These are phyloP conservation scores for Rhytidhysteron rufulum DNA, from an alignment of 2,329 filamentous ascomycete species.

Conservation along the genomic window DNA sequence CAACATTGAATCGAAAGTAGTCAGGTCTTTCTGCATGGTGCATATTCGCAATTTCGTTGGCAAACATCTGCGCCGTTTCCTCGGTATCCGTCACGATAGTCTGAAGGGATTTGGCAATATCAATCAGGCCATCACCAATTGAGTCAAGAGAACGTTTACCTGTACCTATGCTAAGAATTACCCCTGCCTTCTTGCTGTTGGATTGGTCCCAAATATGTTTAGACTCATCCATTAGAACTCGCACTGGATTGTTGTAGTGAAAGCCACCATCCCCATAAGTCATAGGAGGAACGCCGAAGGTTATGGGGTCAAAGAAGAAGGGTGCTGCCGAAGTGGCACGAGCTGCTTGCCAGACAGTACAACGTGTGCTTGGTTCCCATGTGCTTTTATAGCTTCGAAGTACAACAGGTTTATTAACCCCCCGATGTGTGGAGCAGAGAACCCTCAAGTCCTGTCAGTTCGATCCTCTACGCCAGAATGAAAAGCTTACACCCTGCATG, in stretches of 20 bases:
- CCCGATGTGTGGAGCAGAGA: neutral
- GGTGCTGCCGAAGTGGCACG: conserved; percentile 21
- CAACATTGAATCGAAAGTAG: neutral
- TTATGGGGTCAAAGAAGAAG: conserved; percentile 18
- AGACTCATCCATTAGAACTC: neutral
- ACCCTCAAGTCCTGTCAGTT: no score
- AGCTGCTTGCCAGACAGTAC: conserved; percentile 17
- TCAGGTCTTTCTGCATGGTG: neutral
- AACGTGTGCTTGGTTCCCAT: neutral
- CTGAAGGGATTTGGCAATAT: neutral
- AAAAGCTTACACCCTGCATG: no score
- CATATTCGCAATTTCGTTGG: neutral
- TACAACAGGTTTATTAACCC: neutral
- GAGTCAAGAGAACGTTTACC: neutral
- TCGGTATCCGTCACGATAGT: neutral
- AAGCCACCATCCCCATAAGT: conserved; percentile 15
- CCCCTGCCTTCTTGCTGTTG: neutral
- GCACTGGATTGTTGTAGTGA: conserved; percentile 13
- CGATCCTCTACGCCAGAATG: no score
- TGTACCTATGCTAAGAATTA: neutral
- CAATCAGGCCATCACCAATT: neutral
- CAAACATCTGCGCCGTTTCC: neutral
- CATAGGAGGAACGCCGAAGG: conserved; percentile 21
- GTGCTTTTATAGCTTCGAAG: neutral
- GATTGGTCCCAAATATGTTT: neutral